Percentiles rank a stretch among this genome's conserved stretches.
phyloP scores from a whole-genome alignment of 805 yeast species.

The Candida peoriensis region DNA sequence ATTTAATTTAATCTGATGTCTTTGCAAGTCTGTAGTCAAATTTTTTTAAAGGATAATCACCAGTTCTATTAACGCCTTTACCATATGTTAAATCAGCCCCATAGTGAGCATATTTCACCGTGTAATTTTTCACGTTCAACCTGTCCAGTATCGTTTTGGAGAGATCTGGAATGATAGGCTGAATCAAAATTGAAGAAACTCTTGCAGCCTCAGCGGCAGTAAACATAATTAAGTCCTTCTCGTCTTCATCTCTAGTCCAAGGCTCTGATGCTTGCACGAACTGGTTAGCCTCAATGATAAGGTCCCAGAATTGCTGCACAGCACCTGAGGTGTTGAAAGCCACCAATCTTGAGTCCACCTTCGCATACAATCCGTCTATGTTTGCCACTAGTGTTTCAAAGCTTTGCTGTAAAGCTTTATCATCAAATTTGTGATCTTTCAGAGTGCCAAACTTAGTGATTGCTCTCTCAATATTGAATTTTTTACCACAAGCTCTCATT shows the following conservation, averaged over 20 bases:
- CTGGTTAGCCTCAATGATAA: constrained; percentile 55
- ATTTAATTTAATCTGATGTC: not conserved
- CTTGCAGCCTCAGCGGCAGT: constrained; percentile 69
- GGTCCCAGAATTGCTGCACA: constrained; percentile 52
- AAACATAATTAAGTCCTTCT: constrained; percentile 53
- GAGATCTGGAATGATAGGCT: constrained; percentile 70
- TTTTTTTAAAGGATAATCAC: constrained; percentile 44
- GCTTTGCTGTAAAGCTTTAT: constrained; percentile 6
- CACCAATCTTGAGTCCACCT: constrained; percentile 39
- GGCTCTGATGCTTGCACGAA: constrained; percentile 70
- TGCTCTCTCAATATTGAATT: constrained; percentile 55
- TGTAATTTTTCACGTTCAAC: constrained; percentile 50
- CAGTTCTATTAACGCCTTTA: constrained; percentile 42
- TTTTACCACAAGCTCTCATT: constrained; percentile 66
- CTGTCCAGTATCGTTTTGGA: constrained; percentile 54
- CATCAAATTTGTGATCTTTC: constrained; percentile 6
- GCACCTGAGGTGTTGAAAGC: constrained; percentile 52
- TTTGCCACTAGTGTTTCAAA: constrained; percentile 22
- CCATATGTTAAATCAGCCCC: constrained; percentile 67
- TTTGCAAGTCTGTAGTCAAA: constrained; percentile 13
- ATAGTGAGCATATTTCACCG: constrained; percentile 37
- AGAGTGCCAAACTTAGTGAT: constrained; percentile 8
- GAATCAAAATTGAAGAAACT: constrained; percentile 57
- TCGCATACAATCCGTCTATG: constrained; percentile 30
- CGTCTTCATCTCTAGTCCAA: constrained; percentile 46